Evolutionary conservation across 768 basidiomycete species (phyloP).

Genomic region (Dioszegia crocea): DNA sequence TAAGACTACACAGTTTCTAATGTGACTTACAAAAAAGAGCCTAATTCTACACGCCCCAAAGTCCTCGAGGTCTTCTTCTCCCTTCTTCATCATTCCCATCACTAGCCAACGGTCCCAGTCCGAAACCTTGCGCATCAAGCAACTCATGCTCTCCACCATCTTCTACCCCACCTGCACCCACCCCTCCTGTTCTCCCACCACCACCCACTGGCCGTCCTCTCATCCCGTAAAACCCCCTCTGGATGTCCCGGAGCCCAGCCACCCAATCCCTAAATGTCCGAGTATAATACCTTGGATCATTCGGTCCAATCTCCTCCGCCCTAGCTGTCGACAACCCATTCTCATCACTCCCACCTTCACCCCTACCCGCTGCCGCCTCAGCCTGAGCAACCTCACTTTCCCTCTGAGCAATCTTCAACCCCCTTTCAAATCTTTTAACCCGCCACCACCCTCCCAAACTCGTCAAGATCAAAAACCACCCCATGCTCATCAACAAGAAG

Average conservation of each 20-base stretch:
- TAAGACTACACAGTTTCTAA: too few relatives aligned
- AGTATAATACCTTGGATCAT: constrained; percentile 27
- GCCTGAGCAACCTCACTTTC: constrained; percentile 37
- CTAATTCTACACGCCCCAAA: constrained; percentile 1
- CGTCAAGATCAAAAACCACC: constrained; percentile 83
- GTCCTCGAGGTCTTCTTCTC: neutral
- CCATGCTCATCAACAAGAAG: constrained; percentile 85
- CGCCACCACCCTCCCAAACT: constrained; percentile 65
- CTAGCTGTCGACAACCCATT: neutral
- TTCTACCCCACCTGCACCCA: too few relatives aligned
- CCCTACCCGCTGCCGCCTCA: constrained; percentile 20
- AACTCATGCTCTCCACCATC: constrained; percentile 38
- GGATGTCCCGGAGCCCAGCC: constrained; percentile 30
- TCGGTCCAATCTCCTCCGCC: constrained; percentile 14
- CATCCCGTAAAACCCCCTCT: constrained; percentile 38
- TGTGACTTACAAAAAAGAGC: too few relatives aligned
- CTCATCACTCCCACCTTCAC: constrained; percentile 6
- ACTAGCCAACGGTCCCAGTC: constrained; percentile 35
- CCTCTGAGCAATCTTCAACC: constrained; percentile 28
- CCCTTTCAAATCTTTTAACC: constrained; percentile 46
- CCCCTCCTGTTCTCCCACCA: neutral
- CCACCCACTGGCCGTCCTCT: constrained; percentile 19
- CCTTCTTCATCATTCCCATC: constrained; percentile 6
- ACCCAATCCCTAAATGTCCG: constrained; percentile 21
- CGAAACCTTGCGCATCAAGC: constrained; percentile 41